A percentile compares a stretch with the other conserved stretches of the same genome.
phyloP scores from a whole-genome alignment of 192 early-diverging fungal genomes.

The Rhizoclosmatium sp. region DNA sequence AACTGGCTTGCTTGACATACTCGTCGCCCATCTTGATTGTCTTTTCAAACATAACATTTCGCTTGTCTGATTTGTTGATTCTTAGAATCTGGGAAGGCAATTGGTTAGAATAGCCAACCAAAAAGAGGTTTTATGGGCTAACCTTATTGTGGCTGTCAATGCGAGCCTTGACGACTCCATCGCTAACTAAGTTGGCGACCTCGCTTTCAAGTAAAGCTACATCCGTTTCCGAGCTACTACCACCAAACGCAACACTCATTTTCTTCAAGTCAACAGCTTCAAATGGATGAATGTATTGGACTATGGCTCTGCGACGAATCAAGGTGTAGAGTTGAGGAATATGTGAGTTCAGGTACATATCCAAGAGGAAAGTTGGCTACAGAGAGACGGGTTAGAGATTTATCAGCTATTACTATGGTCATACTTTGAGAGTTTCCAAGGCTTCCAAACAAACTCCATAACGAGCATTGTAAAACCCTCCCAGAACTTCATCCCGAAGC shows the following conservation, averaged over 20 bases:
- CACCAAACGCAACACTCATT: slow-evolving; percentile 78
- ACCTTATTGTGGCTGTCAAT: slow-evolving; percentile 92
- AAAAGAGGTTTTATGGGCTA: not conserved
- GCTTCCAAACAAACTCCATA: slow-evolving; percentile 73
- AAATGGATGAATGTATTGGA: slow-evolving; percentile 86
- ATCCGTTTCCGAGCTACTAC: slow-evolving; percentile 41
- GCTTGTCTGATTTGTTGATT: slow-evolving; percentile 73
- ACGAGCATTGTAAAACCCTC: slow-evolving; percentile 78
- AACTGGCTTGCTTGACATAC: slow-evolving; percentile 68
- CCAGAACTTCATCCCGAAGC: slow-evolving; percentile 66
- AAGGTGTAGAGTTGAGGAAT: slow-evolving; percentile 71
- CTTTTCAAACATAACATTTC: slow-evolving; percentile 73
- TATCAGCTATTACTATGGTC: not conserved
- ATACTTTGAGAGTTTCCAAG: slow-evolving; percentile 74
- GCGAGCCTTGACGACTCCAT: slow-evolving; percentile 74
- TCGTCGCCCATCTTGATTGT: slow-evolving; percentile 70
- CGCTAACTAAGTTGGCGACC: slow-evolving; percentile 72
- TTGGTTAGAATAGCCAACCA: not conserved
- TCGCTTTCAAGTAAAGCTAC: slow-evolving; percentile 73
- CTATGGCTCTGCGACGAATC: slow-evolving; percentile 78
- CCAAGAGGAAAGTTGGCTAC: slow-evolving; percentile 65
- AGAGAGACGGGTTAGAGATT: not conserved
- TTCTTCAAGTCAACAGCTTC: slow-evolving; percentile 76
- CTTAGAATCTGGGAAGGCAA: slow-evolving; percentile 60
- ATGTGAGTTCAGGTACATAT: slow-evolving; percentile 76